These are phyloP conservation scores for Diplodia sapinea DNA, from an alignment of 2,329 filamentous ascomycete genomes.

Conservation along the genomic window DNA sequence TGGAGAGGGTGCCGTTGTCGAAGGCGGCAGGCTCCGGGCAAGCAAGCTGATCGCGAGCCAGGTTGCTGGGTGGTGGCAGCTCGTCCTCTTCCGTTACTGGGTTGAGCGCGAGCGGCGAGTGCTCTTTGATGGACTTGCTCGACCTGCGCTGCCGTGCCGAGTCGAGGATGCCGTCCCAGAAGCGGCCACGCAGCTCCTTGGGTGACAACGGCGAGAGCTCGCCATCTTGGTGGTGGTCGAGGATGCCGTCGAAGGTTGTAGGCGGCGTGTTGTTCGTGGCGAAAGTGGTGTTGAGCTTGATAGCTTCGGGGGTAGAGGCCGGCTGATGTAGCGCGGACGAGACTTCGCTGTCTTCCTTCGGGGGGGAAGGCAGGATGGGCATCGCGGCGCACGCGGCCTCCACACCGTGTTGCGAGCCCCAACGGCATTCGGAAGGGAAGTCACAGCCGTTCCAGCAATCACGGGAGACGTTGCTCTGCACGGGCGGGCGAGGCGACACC, in stretches of 20 bases:
- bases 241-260: conserved; percentile 35
- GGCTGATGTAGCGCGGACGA: no score
- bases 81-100: conserved; percentile 31
- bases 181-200: conserved; percentile 35
- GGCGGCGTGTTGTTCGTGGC: conserved; percentile 9
- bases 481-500: no score
- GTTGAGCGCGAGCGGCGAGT: conserved; percentile 35
- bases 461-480: conserved; percentile 35
- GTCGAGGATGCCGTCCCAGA: conserved; percentile 40
- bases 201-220: conserved; percentile 31
- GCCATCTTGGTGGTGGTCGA: conserved; percentile 32
- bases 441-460: conserved; percentile 55
- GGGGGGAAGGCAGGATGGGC: conserved; percentile 3
- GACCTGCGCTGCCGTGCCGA: conserved; percentile 39
- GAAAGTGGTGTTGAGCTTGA: neutral
- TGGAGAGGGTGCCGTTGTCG: neutral
- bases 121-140: neutral
- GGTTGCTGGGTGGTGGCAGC: conserved; percentile 1
- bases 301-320: neutral
- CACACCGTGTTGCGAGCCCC: conserved; percentile 37
- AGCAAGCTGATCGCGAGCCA: neutral
- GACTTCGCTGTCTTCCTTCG: neutral
- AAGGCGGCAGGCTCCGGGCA: neutral
- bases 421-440: conserved; percentile 55
- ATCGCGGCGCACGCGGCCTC: conserved; percentile 1